Evolutionary conservation across 306 rosid species (phyloP), one percentile per base, ranked within the genome.

Genomic region (Dalbergia oliveri): DNA sequence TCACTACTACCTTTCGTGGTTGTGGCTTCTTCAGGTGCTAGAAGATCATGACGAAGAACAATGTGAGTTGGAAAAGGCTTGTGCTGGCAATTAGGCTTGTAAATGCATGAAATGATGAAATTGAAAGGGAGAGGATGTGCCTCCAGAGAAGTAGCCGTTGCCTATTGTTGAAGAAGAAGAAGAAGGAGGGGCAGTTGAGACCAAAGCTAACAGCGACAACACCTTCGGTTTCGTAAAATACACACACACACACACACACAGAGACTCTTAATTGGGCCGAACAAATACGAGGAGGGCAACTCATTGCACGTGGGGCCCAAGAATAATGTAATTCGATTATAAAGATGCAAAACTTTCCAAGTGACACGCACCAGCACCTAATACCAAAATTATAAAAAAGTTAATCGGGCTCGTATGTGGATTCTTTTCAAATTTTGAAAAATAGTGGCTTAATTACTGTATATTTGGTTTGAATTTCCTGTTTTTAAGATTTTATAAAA

Each of bases 1-100:
- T 80, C n/a, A 72, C 51, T 54, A 67, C n/a, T 37, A 62, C 66
- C 51, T 71, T 19, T 26, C 18, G 19, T 56, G 64, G 41, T 26
- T 26, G 31, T 26, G 31, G 31, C 31, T 26, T 33, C 51, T 45
- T 67, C 33, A n/a, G 43, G 9, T 45, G 45, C 7, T 8, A 26
- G 45, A 51, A 37, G 41, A 37, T 37, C 41, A 37, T 37, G 31
- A 26, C 1, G 41, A 37, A 37, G 41, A 37, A 4, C 6, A 37
- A 37, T 5, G 41, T 37, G 41, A 37, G 6, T 4, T 26, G 31
- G 31, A 37, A 37, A 37, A 37, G 41, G 41, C 41, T 35, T 35
- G 41, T 6, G 7, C 5, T 35, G 9, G 11, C 12, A 56, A 18
- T 31, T 16, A 9, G 33, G 61, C 61, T 51, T 15, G 58, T 15